Evolutionary conservation across 148 eudicot genomes (phyloP).

Genomic region (Diospyros kaki): DNA sequence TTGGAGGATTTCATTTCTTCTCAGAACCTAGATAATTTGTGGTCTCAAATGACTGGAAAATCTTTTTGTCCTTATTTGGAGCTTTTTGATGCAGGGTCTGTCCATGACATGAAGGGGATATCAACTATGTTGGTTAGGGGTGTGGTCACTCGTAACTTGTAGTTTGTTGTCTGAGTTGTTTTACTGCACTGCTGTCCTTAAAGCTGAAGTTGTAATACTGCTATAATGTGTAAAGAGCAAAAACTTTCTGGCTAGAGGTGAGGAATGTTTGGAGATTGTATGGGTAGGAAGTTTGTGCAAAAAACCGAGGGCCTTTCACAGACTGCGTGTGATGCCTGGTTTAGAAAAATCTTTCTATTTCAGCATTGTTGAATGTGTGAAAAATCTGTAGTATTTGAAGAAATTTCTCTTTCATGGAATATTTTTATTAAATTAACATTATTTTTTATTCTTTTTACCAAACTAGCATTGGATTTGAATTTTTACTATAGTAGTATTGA

Average conservation of each 20-base stretch:
- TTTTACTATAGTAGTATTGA: too few relatives aligned
- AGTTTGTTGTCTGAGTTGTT: not conserved
- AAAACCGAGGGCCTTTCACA: not conserved
- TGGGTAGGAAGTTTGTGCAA: not conserved
- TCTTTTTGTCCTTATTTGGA: not conserved
- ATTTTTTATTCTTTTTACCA: too few relatives aligned
- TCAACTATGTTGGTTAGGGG: not conserved
- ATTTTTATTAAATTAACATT: too few relatives aligned
- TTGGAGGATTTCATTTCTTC: slow-evolving; percentile 1
- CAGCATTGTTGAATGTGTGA: not conserved
- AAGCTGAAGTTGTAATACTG: not conserved
- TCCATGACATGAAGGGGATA: not conserved
- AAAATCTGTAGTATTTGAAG: not conserved
- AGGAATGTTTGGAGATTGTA: not conserved
- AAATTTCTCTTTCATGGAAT: not conserved
- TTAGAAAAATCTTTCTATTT: not conserved
- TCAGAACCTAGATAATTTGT: not conserved
- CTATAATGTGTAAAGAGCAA: not conserved
- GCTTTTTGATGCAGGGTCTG: not conserved
- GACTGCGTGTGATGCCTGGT: not conserved
- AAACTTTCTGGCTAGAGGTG: not conserved
- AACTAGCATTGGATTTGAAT: too few relatives aligned
- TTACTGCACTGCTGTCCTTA: not conserved
- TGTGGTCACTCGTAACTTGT: not conserved
- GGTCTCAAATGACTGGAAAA: not conserved